Percentiles rank a stretch among this genome's conserved stretches.
phyloP scores from a whole-genome alignment of 495 filamentous ascomycete species.

The Chaetomium cochliodes region DNA sequence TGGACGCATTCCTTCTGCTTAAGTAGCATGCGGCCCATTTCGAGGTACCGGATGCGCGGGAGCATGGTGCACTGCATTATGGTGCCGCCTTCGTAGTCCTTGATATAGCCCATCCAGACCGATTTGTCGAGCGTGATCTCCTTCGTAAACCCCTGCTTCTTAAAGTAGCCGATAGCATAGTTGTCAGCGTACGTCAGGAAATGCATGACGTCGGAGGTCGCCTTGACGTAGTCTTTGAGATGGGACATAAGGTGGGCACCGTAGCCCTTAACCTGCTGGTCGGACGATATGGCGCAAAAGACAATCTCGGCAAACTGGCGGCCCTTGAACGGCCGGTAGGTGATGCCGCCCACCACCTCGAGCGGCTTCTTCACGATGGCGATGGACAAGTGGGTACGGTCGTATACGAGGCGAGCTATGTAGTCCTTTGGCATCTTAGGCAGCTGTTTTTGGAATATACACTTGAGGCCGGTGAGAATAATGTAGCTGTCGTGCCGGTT shows the following conservation, averaged over 20 bases:
- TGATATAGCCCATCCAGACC: slow-evolving; percentile 99
- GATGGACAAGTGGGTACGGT: slow-evolving; percentile 92
- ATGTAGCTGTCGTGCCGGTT: slow-evolving; percentile 82
- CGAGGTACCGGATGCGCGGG: slow-evolving; percentile 89
- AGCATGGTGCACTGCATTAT: slow-evolving; percentile 99
- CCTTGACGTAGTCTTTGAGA: slow-evolving; percentile 98
- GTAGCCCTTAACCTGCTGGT: slow-evolving; percentile 98
- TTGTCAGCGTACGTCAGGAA: slow-evolving; percentile 99
- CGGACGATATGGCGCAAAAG: slow-evolving; percentile 95
- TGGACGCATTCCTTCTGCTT: slow-evolving; percentile 95
- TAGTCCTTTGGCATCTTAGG: slow-evolving; percentile 99
- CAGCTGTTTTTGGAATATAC: slow-evolving; percentile 97
- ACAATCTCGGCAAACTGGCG: slow-evolving; percentile 97
- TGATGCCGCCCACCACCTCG: slow-evolving; percentile 94
- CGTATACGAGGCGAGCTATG: slow-evolving; percentile 94
- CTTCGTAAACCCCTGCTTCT: slow-evolving; percentile 98
- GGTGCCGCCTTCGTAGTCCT: slow-evolving; percentile 97
- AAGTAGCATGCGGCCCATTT: slow-evolving; percentile 88
- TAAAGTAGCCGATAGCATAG: slow-evolving; percentile 98
- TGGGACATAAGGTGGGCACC: slow-evolving; percentile 98
- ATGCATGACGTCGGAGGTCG: slow-evolving; percentile 94
- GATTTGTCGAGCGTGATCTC: slow-evolving; percentile 89
- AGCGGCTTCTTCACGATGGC: slow-evolving; percentile 96
- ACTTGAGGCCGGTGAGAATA: slow-evolving; percentile 92
- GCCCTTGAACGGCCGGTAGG: slow-evolving; percentile 91